phyloP scores from a whole-genome alignment of 1,284 basidiomycete genomes.

The Ceraceosorus guamensis region DNA sequence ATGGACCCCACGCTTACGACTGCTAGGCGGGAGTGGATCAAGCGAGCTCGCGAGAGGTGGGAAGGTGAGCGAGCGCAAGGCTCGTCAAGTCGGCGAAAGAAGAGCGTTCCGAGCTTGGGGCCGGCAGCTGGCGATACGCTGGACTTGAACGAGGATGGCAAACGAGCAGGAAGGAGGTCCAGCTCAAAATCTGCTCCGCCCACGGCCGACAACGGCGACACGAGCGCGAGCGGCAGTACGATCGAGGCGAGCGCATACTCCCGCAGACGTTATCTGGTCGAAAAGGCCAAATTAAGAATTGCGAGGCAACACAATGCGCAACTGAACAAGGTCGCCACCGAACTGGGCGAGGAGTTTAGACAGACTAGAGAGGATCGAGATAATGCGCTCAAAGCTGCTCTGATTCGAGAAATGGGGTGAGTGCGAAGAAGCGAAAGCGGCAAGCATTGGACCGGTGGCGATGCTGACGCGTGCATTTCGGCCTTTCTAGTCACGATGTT shows the following conservation, averaged over 20 bases:
- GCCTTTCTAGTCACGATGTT: no score
- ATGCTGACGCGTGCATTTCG: no score
- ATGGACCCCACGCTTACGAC: slow-evolving; percentile 11
- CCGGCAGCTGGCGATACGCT: neutral
- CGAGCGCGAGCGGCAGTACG: neutral
- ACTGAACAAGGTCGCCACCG: slow-evolving; percentile 14
- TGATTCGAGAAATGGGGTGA: no score
- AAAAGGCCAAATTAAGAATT: slow-evolving; percentile 36
- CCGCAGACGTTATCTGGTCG: slow-evolving; percentile 31
- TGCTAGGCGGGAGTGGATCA: slow-evolving; percentile 19
- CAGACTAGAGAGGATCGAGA: no score
- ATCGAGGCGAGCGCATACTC: slow-evolving; percentile 1
- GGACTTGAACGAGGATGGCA: no score
- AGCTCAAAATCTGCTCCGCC: neutral
- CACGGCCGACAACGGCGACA: neutral
- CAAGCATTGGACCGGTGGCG: no score
- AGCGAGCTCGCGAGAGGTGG: slow-evolving; percentile 21
- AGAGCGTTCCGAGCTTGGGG: slow-evolving; percentile 1
- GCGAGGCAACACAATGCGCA: slow-evolving; percentile 20
- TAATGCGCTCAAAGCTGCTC: no score
- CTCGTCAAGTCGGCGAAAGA: slow-evolving; percentile 7
- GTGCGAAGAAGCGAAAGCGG: no score
- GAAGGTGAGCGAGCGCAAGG: slow-evolving; percentile 14
- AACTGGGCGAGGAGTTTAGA: slow-evolving; percentile 12
- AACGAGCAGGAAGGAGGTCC: neutral